phyloP scores from a whole-genome alignment of 2,329 filamentous ascomycete genomes.

The Ploettnerulaceae sp. region DNA sequence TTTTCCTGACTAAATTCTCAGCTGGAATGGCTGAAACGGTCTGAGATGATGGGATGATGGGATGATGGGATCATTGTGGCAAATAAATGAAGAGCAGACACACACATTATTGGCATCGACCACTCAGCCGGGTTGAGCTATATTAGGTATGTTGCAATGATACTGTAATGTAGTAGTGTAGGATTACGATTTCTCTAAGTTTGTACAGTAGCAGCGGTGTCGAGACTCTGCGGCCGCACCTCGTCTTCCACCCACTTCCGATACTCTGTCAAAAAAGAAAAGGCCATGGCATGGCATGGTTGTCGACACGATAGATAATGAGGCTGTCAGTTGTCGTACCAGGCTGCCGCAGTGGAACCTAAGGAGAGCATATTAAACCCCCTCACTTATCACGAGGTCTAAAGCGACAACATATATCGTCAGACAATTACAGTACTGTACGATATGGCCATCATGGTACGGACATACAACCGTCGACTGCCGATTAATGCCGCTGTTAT shows the following conservation, averaged over 20 bases:
- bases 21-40: too few species aligned
- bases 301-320: background rate
- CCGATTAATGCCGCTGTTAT: too few species aligned
- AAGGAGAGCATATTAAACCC: too few species aligned
- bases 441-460: background rate
- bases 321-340: background rate
- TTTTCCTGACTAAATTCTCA: too few species aligned
- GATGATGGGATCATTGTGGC: too few species aligned
- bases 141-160: too few species aligned
- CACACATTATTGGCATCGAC: too few species aligned
- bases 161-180: background rate
- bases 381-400: background rate
- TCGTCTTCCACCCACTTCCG: background rate
- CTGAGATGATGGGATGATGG: too few species aligned
- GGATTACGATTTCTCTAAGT: background rate
- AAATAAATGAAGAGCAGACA: too few species aligned
- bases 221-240: background rate
- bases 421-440: too few species aligned
- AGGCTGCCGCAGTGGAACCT: background rate
- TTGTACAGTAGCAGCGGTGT: background rate
- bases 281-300: background rate
- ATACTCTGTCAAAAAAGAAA: background rate
- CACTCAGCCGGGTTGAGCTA: too few species aligned
- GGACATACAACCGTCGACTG: background rate
- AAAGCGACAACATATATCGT: background rate